Evolutionary conservation across 2,329 filamentous ascomycete species (phyloP).

Genomic region (Huntiella abstrusa): DNA sequence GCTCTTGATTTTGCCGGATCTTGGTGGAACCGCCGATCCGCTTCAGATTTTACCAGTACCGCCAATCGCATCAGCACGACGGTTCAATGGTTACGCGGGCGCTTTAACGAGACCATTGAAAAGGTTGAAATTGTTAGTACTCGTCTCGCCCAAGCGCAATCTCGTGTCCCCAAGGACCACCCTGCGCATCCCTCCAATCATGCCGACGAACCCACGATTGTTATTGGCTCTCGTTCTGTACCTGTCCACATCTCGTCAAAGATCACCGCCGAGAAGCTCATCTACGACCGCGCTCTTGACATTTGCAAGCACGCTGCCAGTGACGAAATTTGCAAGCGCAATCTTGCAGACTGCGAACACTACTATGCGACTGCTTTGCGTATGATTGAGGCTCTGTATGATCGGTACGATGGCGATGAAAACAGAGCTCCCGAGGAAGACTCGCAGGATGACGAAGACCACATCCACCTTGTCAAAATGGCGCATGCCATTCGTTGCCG

Average conservation of each 20-base stretch:
- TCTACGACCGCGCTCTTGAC: constrained; percentile 93
- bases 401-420: constrained; percentile 47
- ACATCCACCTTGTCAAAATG: constrained; percentile 44
- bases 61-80: constrained; percentile 70
- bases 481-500: constrained; percentile 5
- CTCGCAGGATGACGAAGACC: constrained; percentile 36
- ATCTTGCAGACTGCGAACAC: constrained; percentile 72
- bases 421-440: constrained; percentile 17
- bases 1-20: constrained; percentile 87
- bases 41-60: constrained; percentile 40
- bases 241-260: constrained; percentile 72
- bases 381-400: constrained; percentile 87
- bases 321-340: constrained; percentile 84
- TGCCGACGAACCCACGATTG: constrained; percentile 31
- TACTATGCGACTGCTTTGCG: constrained; percentile 85
- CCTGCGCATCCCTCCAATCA: constrained; percentile 72
- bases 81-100: constrained; percentile 82
- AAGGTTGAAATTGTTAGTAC: constrained; percentile 89
- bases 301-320: constrained; percentile 93
- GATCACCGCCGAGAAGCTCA: constrained; percentile 85
- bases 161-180: constrained; percentile 64
- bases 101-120: constrained; percentile 93
- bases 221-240: constrained; percentile 47
- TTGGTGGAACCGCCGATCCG: constrained; percentile 73
- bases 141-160: constrained; percentile 73